Percentiles rank a stretch among this genome's conserved stretches.
These are phyloP conservation scores for Dryas alaskensis DNA, from an alignment of 306 rosid genomes.

Conservation along the genomic window DNA sequence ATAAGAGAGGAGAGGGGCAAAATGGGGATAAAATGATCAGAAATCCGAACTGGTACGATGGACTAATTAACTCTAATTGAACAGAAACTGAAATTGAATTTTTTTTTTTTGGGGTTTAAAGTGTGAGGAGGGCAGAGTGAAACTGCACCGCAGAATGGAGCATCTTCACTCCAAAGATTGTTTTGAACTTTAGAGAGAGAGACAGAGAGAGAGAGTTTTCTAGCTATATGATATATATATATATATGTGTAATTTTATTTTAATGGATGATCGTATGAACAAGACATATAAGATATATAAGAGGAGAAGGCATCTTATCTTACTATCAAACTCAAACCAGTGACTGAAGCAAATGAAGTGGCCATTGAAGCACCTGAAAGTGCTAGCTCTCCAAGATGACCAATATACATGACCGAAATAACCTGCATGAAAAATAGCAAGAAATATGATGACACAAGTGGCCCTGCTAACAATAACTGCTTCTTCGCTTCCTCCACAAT, in stretches of 20 bases:
- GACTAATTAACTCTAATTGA: too few relatives aligned
- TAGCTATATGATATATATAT: too few relatives aligned
- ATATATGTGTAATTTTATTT: not conserved
- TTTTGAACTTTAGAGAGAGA: too few relatives aligned
- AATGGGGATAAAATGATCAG: too few relatives aligned
- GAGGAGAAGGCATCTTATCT: not conserved
- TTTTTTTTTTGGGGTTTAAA: too few relatives aligned
- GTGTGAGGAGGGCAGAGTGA: too few relatives aligned
- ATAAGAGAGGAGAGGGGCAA: too few relatives aligned
- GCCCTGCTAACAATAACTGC: conserved; percentile 38
- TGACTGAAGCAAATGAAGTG: conserved; percentile 42
- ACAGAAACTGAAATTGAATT: too few relatives aligned
- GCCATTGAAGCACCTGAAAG: conserved; percentile 46
- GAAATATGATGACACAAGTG: conserved; percentile 28
- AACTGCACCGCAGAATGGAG: too few relatives aligned
- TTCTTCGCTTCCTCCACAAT: conserved; percentile 26
- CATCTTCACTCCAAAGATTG: too few relatives aligned
- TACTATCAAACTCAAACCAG: conserved; percentile 45
- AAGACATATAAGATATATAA: not conserved
- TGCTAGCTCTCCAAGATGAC: conserved; percentile 45
- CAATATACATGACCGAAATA: conserved; percentile 45
- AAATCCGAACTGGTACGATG: too few relatives aligned
- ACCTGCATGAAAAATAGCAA: conserved; percentile 30
- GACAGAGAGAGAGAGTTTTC: too few relatives aligned
- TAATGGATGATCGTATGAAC: not conserved